Evolutionary conservation across 192 early-diverging fungal species (phyloP).

Genomic region (Diversispora epigaea): DNA sequence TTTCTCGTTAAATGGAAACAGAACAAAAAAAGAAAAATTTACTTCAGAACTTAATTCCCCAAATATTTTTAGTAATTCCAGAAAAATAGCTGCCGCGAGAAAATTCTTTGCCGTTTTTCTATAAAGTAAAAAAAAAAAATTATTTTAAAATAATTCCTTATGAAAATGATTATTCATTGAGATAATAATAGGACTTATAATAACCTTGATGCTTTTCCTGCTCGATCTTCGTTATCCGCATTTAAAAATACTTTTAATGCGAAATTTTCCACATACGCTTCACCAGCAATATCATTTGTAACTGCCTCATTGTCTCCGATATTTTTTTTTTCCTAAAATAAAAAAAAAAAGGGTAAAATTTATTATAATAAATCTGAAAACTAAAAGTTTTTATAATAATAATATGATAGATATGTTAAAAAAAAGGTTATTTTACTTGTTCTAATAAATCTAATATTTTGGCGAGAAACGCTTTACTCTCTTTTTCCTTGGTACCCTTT

Average conservation of each 20-base stretch:
- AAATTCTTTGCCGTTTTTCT: conserved; percentile 89
- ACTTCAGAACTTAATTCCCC: conserved; percentile 70
- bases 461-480: conserved; percentile 62
- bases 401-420: not conserved
- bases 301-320: conserved; percentile 68
- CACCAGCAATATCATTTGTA: conserved; percentile 71
- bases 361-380: not conserved
- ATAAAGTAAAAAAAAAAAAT: not conserved
- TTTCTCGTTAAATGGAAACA: not conserved
- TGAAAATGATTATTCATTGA: not conserved
- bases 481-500: conserved; percentile 51
- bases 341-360: not conserved
- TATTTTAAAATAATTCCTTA: not conserved
- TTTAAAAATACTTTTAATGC: conserved; percentile 83
- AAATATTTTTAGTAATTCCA: conserved; percentile 86
- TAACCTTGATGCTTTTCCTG: conserved; percentile 77
- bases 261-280: conserved; percentile 86
- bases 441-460: conserved; percentile 81
- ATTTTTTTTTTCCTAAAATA: conserved; percentile 65
- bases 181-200: conserved; percentile 5
- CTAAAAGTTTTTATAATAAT: not conserved
- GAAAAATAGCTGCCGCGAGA: conserved; percentile 83
- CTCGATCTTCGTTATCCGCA: conserved; percentile 91
- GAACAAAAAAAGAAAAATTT: conserved; percentile 1
- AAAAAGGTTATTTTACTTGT: conserved; percentile 45